Base-by-base conservation (phyloP, 306 rosid genomes). In the Oemleria cerasiformis region DNA sequence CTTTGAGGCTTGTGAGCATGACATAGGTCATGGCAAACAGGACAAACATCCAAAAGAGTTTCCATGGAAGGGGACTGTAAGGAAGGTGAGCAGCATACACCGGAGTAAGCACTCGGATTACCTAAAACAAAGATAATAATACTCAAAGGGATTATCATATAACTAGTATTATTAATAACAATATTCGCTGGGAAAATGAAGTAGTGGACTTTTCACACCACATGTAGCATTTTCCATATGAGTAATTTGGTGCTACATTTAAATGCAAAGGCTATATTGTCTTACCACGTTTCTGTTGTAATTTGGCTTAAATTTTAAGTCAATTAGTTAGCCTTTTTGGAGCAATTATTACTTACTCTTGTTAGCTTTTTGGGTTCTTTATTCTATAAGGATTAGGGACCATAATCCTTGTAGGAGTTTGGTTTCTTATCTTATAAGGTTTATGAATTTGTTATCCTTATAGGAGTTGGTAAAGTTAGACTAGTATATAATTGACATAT, bases 1-100 rank as follows among this genome's bases (percentile, higher is more conserved):
- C 88, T 87, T 94, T 94, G 75, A 94, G 97, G 83, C 97, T 94
- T 63, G 96, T 77, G 53, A 94, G 94, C 99, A 94, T 91, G 20
- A 87, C 88, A 83, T 78, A 94, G 64, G 91, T 91, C 82, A 86
- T 79, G 9, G 85, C 78, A 56, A 63, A 75, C 70, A 86, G 88
- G 53, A 94, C 69, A 36, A 87, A 51, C 65, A 82, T 79, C 84
- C 90, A 89, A 61, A 91, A 86, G 68, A 87, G 72, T 75, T 83
- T 94, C 97, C 89, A 91, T 6, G 84, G 97, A 49, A 91, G 83
- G 55, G 95, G 91, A 74, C 84, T 66, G 81, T 43, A 76, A 13
- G 96, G 97, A 77, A 94, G 86, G 76, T 77, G 83, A 67, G 95
- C 95, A 63, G 92, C 83, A 75, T 84, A 94, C 43, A 94, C 97